Percentiles rank a stretch among this genome's conserved stretches.
These are phyloP conservation scores for Stephanodiscus minutulus DNA, from an alignment of 108 stramenopile species.

Conservation along the genomic window DNA sequence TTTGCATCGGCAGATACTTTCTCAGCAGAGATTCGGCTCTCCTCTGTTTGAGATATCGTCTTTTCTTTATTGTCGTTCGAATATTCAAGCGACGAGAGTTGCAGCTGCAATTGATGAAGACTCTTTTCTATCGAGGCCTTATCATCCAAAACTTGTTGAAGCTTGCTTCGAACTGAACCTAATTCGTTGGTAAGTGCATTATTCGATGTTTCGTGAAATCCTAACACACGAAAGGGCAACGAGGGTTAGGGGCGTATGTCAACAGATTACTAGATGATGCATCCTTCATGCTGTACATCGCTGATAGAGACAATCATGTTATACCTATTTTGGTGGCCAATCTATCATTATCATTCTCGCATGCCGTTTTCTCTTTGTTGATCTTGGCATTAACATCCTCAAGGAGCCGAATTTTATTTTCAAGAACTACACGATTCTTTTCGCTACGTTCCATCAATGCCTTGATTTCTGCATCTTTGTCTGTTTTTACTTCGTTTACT, in stretches of 20 bases:
- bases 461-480: slow-evolving; percentile 47
- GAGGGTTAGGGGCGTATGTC: slow-evolving; percentile 54
- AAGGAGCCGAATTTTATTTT: slow-evolving; percentile 35
- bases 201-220: slow-evolving; percentile 41
- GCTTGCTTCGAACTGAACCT: slow-evolving; percentile 21
- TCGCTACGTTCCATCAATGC: slow-evolving; percentile 35
- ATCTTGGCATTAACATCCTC: slow-evolving; percentile 44
- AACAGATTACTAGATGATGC: slow-evolving; percentile 48
- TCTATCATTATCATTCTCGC: slow-evolving; percentile 40
- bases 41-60: slow-evolving; percentile 35
- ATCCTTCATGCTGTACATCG: slow-evolving; percentile 52
- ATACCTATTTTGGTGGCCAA: slow-evolving; percentile 45
- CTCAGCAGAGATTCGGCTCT: slow-evolving; percentile 34
- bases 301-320: slow-evolving; percentile 78
- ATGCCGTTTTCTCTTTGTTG: slow-evolving; percentile 22
- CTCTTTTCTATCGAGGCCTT: slow-evolving; percentile 40
- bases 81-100: slow-evolving; percentile 39
- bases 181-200: slow-evolving; percentile 43
- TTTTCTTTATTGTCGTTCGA: slow-evolving; percentile 38
- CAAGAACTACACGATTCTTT: slow-evolving; percentile 19
- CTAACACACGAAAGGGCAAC: too few species aligned
- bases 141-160: slow-evolving; percentile 29
- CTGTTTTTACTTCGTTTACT: slow-evolving; percentile 32
- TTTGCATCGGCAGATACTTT: slow-evolving; percentile 42
- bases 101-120: slow-evolving; percentile 42